Base-by-base conservation (phyloP, 2,329 filamentous ascomycete species). In the Tetracladium maxilliforme region DNA sequence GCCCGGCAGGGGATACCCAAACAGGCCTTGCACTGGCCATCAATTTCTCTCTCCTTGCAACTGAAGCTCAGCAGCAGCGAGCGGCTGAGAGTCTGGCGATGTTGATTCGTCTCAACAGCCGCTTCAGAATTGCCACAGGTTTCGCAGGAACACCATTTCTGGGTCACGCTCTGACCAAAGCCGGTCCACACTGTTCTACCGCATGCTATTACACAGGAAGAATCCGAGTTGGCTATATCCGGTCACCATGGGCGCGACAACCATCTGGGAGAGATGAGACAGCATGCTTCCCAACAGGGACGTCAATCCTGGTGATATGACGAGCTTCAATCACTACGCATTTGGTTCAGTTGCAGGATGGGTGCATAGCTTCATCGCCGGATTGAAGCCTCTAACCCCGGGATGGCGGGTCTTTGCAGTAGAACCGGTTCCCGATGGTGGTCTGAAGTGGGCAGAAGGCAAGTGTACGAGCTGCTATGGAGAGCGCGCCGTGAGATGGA, bases 191-290 rank as follows among this genome's bases (percentile, higher is more conserved):
- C n/a, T 10, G 10, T 14, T 16, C 10, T 24, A 24, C 14, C 23
- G 23, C 14, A 24, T 24, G 23, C 15, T 24, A 6, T 6, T 24
- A 6, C 12, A 24, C n/a, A 15, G 15, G 10, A 16, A 16, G 12
- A 16, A 16, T 17, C 23, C 23, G 12, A 16, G 13, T 6, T 42
- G 39, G 38, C 17, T 42, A 5, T 42, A 40, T 21, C 32, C 39
- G 4, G 33, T 42, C 11, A 37, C 35, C 3, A 42, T 42, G 37
- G 39, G 39, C 10, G 38, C 36, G 6, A 42, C 39, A 4, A 42
- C 38, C 7, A 37, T 37, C 28, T 38, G 37, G 39, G 39, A 42
- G 21, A 19, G 39, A 8, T 42, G 39, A 38, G 39, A 42, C 22
- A 39, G 36, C 10, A 37, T 42, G 35, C 23, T 42, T 3, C 37